Percentiles rank a stretch among this genome's conserved stretches.
These are phyloP conservation scores for Rehmannia glutinosa DNA, from an alignment of 257 asterid genomes.

Conservation along the genomic window DNA sequence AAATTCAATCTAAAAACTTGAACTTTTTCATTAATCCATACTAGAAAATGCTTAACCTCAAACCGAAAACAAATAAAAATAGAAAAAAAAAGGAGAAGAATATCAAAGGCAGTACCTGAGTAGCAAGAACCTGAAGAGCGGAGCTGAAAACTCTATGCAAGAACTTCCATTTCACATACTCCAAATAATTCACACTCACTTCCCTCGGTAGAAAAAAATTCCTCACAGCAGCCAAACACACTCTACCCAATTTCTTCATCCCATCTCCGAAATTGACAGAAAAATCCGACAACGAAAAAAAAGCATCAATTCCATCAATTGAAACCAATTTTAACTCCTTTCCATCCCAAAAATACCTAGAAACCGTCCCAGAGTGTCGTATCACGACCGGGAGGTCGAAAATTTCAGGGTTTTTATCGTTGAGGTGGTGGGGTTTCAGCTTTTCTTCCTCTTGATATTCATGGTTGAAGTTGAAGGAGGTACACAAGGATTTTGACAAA, in stretches of 20 bases:
- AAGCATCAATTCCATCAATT: slow-evolving; percentile 41
- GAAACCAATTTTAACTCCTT: slow-evolving; percentile 47
- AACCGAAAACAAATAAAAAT: background rate
- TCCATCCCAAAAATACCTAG: slow-evolving; percentile 77
- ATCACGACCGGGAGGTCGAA: slow-evolving; percentile 51
- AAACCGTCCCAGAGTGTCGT: slow-evolving; percentile 46
- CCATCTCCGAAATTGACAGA: slow-evolving; percentile 47
- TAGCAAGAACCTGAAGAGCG: slow-evolving; percentile 94
- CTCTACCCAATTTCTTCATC: slow-evolving; percentile 34
- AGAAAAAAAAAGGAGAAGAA: background rate
- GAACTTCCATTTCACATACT: slow-evolving; percentile 92
- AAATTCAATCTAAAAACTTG: background rate
- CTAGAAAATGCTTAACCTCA: background rate
- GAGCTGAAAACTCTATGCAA: slow-evolving; percentile 93
- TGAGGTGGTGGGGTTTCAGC: slow-evolving; percentile 11
- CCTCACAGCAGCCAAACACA: slow-evolving; percentile 45
- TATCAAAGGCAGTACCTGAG: slow-evolving; percentile 53
- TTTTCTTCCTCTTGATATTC: slow-evolving; percentile 26
- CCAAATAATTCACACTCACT: slow-evolving; percentile 65
- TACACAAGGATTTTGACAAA: slow-evolving; percentile 33
- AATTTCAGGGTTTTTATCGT: slow-evolving; percentile 12
- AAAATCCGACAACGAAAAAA: slow-evolving; percentile 39
- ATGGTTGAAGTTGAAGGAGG: slow-evolving; percentile 29
- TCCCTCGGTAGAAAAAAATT: slow-evolving; percentile 74
- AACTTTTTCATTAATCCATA: background rate